Conservation (phyloP, 1,284 basidiomycete species). For the Heterobasidion parviporum region DNA sequence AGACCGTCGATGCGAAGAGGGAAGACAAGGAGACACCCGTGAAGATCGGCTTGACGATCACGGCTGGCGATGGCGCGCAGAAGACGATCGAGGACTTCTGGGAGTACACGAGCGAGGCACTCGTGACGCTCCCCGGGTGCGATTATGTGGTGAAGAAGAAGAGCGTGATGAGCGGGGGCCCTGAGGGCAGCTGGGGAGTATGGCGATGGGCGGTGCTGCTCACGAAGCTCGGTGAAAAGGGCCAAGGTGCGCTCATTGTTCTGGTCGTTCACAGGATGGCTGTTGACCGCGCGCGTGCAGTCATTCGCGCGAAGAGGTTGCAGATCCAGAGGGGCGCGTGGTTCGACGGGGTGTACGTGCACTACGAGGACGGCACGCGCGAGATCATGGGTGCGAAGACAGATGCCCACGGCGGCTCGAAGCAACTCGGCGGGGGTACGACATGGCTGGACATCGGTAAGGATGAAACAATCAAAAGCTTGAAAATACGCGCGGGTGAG, state of each 20-base stretch:
- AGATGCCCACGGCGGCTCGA: background rate
- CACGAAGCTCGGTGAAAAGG: background rate
- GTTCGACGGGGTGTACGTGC: conserved; percentile 1
- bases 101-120: background rate
- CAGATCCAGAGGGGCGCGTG: background rate
- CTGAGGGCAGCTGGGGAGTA: background rate
- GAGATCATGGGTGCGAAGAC: background rate
- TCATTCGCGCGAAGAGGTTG: background rate
- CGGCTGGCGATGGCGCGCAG: background rate
- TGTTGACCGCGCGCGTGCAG: background rate
- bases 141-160: background rate
- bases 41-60: background rate
- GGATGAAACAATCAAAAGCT: background rate
- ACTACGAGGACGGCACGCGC: background rate
- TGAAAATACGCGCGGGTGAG: background rate
- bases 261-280: background rate
- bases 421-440: background rate
- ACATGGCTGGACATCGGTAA: background rate
- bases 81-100: background rate
- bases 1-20: background rate
- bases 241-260: background rate
- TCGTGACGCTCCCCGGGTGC: background rate
- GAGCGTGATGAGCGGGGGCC: background rate
- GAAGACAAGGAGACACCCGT: background rate
- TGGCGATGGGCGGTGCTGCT: conserved; percentile 2